Conservation (phyloP, 2,329 filamentous ascomycete species). For the Ceratocystis cacaofunesta region DNA sequence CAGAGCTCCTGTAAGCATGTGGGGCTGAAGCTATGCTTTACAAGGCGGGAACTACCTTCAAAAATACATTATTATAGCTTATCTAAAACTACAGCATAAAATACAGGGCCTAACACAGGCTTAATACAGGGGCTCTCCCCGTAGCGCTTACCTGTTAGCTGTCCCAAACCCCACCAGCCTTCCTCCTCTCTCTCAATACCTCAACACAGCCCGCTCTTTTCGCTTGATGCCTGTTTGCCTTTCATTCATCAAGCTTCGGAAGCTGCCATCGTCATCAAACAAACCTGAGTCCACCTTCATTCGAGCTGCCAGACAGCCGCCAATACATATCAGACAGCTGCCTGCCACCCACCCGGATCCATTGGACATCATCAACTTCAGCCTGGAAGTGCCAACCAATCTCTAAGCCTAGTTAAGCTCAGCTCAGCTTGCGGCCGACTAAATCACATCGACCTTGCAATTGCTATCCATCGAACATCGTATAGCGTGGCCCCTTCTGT, state of each 20-base stretch:
- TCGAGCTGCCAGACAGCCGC: not conserved
- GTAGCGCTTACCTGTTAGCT: not conserved
- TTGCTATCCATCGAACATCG: not conserved
- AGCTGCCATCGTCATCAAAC: conserved; percentile 3
- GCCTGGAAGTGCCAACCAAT: not conserved
- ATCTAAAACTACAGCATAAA: not conserved
- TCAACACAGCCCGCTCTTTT: not conserved
- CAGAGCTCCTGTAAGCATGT: not conserved
- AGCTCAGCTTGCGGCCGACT: not conserved
- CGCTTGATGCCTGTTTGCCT: not conserved
- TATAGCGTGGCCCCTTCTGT: not conserved
- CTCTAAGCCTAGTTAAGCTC: not conserved
- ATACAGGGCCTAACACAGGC: not conserved
- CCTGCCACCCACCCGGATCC: not conserved
- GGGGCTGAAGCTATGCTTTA: not conserved
- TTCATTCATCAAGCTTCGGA: not conserved
- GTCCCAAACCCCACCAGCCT: conserved; percentile 3
- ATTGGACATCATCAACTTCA: not conserved
- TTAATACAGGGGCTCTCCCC: not conserved
- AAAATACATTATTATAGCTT: not conserved
- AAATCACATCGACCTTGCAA: not conserved
- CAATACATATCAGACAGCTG: not conserved
- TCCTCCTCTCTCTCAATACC: not conserved
- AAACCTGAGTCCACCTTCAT: not conserved
- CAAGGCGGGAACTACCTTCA: not conserved